Evolutionary conservation across 1,139 yeast genomes (phyloP), one percentile per base, ranked within the genome.

Genomic region (Suzukiozyma palmioleophila): DNA sequence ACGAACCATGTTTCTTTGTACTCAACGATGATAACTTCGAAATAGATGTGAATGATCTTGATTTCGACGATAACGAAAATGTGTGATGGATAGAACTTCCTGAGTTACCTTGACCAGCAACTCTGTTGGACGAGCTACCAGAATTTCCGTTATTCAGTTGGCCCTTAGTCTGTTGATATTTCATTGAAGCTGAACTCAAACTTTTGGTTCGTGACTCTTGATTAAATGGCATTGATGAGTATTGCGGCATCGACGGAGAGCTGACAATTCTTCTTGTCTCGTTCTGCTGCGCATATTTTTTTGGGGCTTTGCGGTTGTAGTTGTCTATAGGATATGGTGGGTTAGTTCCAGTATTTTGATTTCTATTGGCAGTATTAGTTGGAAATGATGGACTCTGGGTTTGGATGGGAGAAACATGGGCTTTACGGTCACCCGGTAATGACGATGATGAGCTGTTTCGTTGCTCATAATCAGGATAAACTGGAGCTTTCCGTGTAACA

Each of bases 41-140:
- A 38, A 71, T 59, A 2, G 75, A 69, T 15, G 71, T 62, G 43
- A 70, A 69, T 1, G 76, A 70, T 33, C 75, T 54, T 2, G 74
- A 67, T 41, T 67, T 69, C 5, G 75, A 66, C 10, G 68, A 54
- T 26, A 69, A 54, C 16, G 74, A 66, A 39, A 67, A 69, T 1
- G 69, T 56, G 44, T 67, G 73, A 40, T 56, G 60, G 22, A 57
- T 46, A 7, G 62, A 53, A 14, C 60, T 44, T 11, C 43, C 42
- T 0, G 63, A 54, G 3, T 60, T 52, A 10, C 44, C 36, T 4
- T 56, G 50, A 21, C 50, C 43, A 21, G 39, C 46, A 34, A 4
- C 8, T 14, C 11, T 16, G 6, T 14, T 16, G 14, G 22, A 9
- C 12, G 12, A 13, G 21, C n/a, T 29, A 21, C 12, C 12, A 37